Evolutionary conservation across 192 early-diverging fungal genomes (phyloP).

Genomic region (Backusella parvicylindrica): DNA sequence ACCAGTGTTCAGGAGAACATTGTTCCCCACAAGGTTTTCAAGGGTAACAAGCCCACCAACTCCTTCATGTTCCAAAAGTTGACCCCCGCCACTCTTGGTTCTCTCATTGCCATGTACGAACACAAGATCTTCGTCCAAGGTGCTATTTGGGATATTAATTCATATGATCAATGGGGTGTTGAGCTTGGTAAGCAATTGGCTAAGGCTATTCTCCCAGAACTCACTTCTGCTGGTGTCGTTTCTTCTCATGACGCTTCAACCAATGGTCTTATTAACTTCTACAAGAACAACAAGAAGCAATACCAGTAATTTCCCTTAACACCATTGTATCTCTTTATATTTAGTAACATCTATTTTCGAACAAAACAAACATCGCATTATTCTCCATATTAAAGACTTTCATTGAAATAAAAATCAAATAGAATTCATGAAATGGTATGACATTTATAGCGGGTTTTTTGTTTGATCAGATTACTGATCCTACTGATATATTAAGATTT

Average conservation of each 20-base stretch:
- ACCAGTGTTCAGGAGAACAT: constrained; percentile 61
- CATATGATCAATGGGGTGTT: constrained; percentile 94
- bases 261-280: constrained; percentile 97
- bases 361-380: constrained; percentile 5
- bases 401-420: neutral
- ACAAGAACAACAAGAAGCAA: constrained; percentile 54
- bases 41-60: constrained; percentile 97
- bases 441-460: neutral
- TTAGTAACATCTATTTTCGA: neutral
- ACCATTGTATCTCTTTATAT: neutral
- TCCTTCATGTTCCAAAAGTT: constrained; percentile 92
- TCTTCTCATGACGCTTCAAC: constrained; percentile 87
- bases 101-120: constrained; percentile 96
- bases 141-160: constrained; percentile 97
- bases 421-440: neutral
- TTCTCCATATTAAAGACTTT: neutral
- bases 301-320: neutral
- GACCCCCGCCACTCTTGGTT: constrained; percentile 85
- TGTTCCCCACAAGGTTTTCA: constrained; percentile 95
- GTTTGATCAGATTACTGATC: neutral
- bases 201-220: constrained; percentile 92
- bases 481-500: neutral
- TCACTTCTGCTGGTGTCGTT: constrained; percentile 58
- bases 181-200: constrained; percentile 99
- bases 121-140: constrained; percentile 99